Conservation (phyloP, 73 alveolate genomes). For the Paramecium caudatum region DNA sequence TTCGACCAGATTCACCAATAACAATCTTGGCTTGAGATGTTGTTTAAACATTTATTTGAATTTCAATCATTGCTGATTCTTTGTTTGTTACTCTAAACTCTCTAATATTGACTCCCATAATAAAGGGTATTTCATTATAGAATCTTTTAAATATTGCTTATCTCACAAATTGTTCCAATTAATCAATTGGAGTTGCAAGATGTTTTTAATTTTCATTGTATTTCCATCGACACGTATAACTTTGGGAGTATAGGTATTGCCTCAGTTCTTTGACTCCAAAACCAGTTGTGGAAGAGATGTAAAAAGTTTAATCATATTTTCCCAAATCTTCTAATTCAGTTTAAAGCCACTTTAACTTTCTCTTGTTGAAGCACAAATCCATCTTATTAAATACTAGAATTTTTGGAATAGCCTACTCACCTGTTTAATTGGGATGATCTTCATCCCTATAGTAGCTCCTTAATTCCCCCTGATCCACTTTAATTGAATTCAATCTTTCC, state of each 20-base stretch:
- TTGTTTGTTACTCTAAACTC: constrained; percentile 67
- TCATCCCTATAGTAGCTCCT: constrained; percentile 4
- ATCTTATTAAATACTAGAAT: constrained; percentile 71
- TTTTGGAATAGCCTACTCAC: constrained; percentile 62
- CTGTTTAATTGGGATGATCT: constrained; percentile 10
- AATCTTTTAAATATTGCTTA: constrained; percentile 74
- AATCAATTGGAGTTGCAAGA: constrained; percentile 62
- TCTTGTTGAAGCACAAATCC: constrained; percentile 75
- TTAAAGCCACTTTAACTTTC: constrained; percentile 69
- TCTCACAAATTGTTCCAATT: constrained; percentile 61
- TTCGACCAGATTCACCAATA: constrained; percentile 72
- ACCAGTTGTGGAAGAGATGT: constrained; percentile 69
- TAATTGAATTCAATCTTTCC: constrained; percentile 60
- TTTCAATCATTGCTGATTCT: constrained; percentile 31
- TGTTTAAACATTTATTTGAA: constrained; percentile 62
- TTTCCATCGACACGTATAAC: constrained; percentile 66
- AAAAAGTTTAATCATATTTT: constrained; percentile 71
- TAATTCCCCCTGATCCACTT: constrained; percentile 52
- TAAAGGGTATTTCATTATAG: constrained; percentile 70
- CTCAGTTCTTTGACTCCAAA: constrained; percentile 66
- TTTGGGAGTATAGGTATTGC: constrained; percentile 60
- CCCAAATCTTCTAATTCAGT: constrained; percentile 75
- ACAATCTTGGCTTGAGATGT: constrained; percentile 60
- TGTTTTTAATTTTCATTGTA: constrained; percentile 22
- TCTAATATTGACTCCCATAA: constrained; percentile 19